A percentile compares a stretch with the other conserved stretches of the same genome.
Evolutionary conservation across 768 basidiomycete species (phyloP).

Genomic region (Kwoniella dendrophila): DNA sequence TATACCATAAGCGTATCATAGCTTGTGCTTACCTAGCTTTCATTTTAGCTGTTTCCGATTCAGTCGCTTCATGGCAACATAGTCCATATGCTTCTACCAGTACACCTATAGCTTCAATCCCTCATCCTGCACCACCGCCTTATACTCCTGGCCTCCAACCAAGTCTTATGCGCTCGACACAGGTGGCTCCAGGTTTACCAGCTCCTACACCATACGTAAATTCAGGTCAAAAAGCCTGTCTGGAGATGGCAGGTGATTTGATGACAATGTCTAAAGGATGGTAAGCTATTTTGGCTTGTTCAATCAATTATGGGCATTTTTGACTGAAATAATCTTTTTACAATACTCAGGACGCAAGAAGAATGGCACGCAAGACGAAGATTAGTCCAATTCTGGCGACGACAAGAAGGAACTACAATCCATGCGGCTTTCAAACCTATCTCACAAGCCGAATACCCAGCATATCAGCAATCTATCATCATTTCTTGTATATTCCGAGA

Average conservation of each 20-base stretch:
- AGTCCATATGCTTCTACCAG: conserved; percentile 20
- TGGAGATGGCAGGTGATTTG: conserved; percentile 56
- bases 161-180: conserved; percentile 49
- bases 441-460: conserved; percentile 67
- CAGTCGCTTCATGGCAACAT: conserved; percentile 21
- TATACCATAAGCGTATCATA: neutral
- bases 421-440: conserved; percentile 78
- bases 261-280: conserved; percentile 58
- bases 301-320: too few relatives aligned
- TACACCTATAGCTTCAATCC: conserved; percentile 2
- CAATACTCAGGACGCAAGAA: conserved; percentile 58
- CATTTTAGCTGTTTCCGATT: conserved; percentile 20
- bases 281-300: too few relatives aligned
- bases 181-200: conserved; percentile 27
- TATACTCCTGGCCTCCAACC: conserved; percentile 39
- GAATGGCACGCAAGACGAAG: conserved; percentile 74
- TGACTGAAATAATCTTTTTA: too few relatives aligned
- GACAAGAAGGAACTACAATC: conserved; percentile 74
- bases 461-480: conserved; percentile 69
- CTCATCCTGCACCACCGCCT: conserved; percentile 10
- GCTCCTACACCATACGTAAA: conserved; percentile 31
- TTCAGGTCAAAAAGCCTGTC: conserved; percentile 43
- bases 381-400: conserved; percentile 80
- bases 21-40: neutral
- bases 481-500: conserved; percentile 93